These are phyloP conservation scores for Malus asiatica DNA, from an alignment of 306 rosid genomes.

Conservation along the genomic window DNA sequence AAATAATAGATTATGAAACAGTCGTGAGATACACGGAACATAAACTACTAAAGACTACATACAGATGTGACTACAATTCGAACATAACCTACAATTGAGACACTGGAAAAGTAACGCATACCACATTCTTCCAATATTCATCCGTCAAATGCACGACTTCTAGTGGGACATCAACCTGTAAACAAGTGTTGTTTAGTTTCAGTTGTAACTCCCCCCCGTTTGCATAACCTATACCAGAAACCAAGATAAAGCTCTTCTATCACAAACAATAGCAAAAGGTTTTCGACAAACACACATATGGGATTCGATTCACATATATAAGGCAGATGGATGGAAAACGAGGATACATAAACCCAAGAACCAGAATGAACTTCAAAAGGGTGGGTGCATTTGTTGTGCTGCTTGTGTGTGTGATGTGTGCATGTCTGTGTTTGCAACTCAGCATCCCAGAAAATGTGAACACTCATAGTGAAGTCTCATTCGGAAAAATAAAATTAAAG, in stretches of 20 bases:
- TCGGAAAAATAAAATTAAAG: not conserved
- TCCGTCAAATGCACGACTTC: conserved; percentile 93
- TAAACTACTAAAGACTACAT: not conserved
- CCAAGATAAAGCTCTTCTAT: not conserved
- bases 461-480: not conserved
- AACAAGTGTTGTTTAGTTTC: conserved; percentile 6
- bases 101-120: conserved; percentile 15
- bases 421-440: not conserved
- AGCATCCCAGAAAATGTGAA: not conserved
- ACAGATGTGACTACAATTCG: not conserved
- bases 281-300: not conserved
- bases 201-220: conserved; percentile 1
- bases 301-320: not conserved
- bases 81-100: not conserved
- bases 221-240: not conserved
- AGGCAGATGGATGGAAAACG: not conserved
- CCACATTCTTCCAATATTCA: conserved; percentile 94
- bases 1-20: not conserved
- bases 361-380: not conserved
- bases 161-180: conserved; percentile 69
- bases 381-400: not conserved
- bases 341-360: not conserved
- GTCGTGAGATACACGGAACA: not conserved
- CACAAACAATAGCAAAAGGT: not conserved
- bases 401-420: not conserved